These are phyloP conservation scores for Phytophthora macrochlamydospora DNA, from an alignment of 352 stramenopile genomes.

Conservation along the genomic window DNA sequence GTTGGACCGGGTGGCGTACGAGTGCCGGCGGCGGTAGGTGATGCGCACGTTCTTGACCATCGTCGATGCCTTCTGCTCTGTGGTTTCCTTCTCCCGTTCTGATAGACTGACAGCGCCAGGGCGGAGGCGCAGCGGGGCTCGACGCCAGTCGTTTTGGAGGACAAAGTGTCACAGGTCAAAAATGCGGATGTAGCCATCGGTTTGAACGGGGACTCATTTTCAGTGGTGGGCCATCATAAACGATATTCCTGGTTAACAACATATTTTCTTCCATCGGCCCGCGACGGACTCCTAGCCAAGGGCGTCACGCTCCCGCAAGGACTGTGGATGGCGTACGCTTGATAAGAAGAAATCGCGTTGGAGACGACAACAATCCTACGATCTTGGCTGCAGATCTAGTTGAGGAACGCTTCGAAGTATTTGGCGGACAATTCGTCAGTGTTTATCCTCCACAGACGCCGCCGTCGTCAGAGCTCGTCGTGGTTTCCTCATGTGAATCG, in stretches of 20 bases:
- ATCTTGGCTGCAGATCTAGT: no score
- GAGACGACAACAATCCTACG: no score
- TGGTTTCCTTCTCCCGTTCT: slow-evolving; percentile 72
- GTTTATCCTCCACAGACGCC: no score
- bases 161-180: background rate
- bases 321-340: no score
- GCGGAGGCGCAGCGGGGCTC: slow-evolving; percentile 21
- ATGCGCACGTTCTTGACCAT: slow-evolving; percentile 96
- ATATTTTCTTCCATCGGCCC: no score
- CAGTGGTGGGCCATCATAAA: background rate
- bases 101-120: slow-evolving; percentile 50
- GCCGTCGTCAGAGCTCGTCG: no score
- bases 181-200: background rate
- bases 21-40: slow-evolving; percentile 95
- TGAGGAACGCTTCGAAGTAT: no score
- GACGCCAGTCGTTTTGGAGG: slow-evolving; percentile 56
- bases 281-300: no score
- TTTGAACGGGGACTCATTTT: background rate
- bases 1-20: slow-evolving; percentile 97
- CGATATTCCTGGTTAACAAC: background rate
- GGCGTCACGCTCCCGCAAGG: no score
- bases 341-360: no score
- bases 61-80: slow-evolving; percentile 52
- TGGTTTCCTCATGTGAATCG: no score
- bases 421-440: no score